Base-by-base conservation (phyloP, 1,284 basidiomycete genomes). In the Puccinia triticina region DNA sequence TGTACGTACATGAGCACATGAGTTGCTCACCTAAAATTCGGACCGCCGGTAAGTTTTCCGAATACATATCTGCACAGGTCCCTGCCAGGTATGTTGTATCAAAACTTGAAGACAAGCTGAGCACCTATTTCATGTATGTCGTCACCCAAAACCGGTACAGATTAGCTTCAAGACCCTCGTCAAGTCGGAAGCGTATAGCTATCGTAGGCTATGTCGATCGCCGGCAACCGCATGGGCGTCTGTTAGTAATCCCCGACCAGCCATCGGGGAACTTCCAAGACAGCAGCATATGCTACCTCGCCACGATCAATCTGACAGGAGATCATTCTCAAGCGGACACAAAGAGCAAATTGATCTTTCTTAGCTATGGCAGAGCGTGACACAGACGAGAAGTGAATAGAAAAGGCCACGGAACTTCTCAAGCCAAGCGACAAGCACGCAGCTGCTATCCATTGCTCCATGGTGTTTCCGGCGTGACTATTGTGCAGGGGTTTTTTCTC, bases 1-100 rank as follows among this genome's bases (percentile, higher is more conserved):
- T 43, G 73, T 75, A 75, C 53, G 55, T 75, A 75, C 50, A 61
- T 23, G 32, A 75, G 50, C 73, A 75, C 73, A 75, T 75, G 73
- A 61, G 32, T 61, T 61, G 59, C 29, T 61, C 59, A 61, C 59
- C 59, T 61, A 61, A 61, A 29, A 61, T 29, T 29, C 29, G 59
- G 26, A 61, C 29, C 14, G 59, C 59, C 59, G 59, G 59, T 29
- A 61, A 61, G 26, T 61, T 61, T 61, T 61, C 59, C 59, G 59
- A 61, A 18, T 29, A 29, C 26, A 34, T 32, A 61, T 18, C 11
- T 61, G 59, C 59, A 61, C 59, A 61, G 59, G 59, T 18, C 55
- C 23, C 26, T 29, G 59, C 59, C 29, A 61, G 26, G 26, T 18
- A 18, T 12, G 11, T 3, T 50, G 48, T 50, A 14, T 50, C 48